Percentiles rank a stretch among this genome's conserved stretches.
Evolutionary conservation across 306 rosid species (phyloP).

Genomic region (Vigna reflexopilosa): DNA sequence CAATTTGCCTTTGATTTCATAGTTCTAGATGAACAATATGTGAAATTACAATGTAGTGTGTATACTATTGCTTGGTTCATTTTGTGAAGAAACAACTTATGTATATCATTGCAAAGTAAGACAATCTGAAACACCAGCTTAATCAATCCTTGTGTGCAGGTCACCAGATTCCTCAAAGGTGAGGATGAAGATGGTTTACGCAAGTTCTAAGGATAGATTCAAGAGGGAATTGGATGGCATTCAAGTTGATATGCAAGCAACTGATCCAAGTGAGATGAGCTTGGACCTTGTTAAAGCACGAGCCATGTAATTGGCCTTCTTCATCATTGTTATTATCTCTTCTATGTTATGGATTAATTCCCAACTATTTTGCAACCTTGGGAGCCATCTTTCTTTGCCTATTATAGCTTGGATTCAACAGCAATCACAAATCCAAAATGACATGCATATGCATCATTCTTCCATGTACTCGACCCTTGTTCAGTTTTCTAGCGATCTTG

Average conservation of each 20-base stretch:
- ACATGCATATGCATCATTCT: conserved; percentile 41
- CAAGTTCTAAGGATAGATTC: conserved; percentile 92
- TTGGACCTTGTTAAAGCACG: conserved; percentile 80
- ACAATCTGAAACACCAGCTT: background rate
- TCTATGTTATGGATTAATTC: conserved; percentile 25
- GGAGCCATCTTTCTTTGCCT: conserved; percentile 42
- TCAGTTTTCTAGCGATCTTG: conserved; percentile 36
- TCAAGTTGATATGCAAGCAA: conserved; percentile 86
- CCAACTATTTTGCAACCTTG: conserved; percentile 33
- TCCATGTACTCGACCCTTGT: conserved; percentile 27
- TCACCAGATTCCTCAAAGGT: conserved; percentile 83
- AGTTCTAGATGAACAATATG: background rate
- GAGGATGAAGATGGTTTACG: conserved; percentile 96
- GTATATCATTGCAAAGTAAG: background rate
- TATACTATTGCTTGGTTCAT: background rate
- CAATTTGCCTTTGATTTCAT: background rate
- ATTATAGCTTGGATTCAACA: conserved; percentile 39
- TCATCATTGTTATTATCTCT: background rate
- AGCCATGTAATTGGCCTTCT: conserved; percentile 50
- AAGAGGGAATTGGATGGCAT: conserved; percentile 90
- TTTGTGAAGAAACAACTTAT: background rate
- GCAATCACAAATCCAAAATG: conserved; percentile 33
- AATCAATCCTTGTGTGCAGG: conserved; percentile 48
- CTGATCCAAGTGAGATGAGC: conserved; percentile 94
- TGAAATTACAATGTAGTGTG: no score